These are phyloP conservation scores for Violaceomyces palustris DNA, from an alignment of 1,284 basidiomycete species.

Conservation along the genomic window DNA sequence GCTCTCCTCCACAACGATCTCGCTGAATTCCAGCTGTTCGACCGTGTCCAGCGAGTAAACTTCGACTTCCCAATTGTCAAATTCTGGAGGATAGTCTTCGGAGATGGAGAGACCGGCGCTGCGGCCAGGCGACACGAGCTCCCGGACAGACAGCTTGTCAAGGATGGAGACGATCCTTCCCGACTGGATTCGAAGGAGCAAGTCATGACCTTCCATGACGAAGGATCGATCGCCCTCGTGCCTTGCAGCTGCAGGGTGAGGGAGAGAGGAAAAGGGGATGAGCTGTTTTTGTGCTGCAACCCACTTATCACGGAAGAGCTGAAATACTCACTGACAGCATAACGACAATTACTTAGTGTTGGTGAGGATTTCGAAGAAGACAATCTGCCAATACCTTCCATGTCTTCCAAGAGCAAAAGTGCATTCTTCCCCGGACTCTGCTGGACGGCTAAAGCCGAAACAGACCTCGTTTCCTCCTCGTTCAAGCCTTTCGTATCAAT, in stretches of 20 bases:
- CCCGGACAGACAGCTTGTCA: slow-evolving; percentile 29
- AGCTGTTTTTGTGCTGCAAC: too few relatives aligned
- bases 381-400: slow-evolving; percentile 21
- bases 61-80: slow-evolving; percentile 71
- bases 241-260: too few relatives aligned
- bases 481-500: too few relatives aligned
- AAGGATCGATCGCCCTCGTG: too few relatives aligned
- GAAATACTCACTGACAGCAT: too few relatives aligned
- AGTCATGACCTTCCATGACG: too few relatives aligned
- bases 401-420: slow-evolving; percentile 31
- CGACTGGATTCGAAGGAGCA: slow-evolving; percentile 13
- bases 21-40: slow-evolving; percentile 68
- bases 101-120: slow-evolving; percentile 41
- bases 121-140: slow-evolving; percentile 34
- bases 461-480: slow-evolving; percentile 7
- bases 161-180: slow-evolving; percentile 10
- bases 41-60: slow-evolving; percentile 87
- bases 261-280: too few relatives aligned
- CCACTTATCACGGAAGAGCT: too few relatives aligned
- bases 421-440: slow-evolving; percentile 35
- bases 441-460: slow-evolving; percentile 17
- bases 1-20: slow-evolving; percentile 66
- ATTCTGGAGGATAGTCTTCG: slow-evolving; percentile 46
- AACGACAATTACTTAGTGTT: too few relatives aligned
- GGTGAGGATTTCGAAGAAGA: too few relatives aligned